Evolutionary conservation across 495 filamentous ascomycete species (phyloP).

Genomic region (Penicillium diatomitis): DNA sequence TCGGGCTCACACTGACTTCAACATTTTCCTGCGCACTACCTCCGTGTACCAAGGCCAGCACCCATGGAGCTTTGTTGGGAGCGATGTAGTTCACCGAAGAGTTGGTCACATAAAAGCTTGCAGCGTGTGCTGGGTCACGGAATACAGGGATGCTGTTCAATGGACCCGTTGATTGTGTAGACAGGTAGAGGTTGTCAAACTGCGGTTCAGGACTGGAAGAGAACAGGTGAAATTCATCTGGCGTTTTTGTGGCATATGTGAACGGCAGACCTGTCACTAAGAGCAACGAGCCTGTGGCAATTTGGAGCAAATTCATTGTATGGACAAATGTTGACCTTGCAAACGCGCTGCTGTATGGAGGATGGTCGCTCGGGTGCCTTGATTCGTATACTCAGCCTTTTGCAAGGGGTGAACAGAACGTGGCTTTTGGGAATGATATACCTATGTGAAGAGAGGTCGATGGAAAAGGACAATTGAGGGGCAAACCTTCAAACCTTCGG

Average conservation of each 20-base stretch:
- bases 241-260: constrained; percentile 9
- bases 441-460: too few relatives aligned
- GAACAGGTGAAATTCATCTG: constrained; percentile 13
- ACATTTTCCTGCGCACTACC: constrained; percentile 3
- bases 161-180: constrained; percentile 7
- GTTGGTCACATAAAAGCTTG: constrained; percentile 10
- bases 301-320: too few relatives aligned
- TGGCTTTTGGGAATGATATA: too few relatives aligned
- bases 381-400: too few relatives aligned
- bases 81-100: constrained; percentile 8
- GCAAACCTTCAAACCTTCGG: too few relatives aligned
- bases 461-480: too few relatives aligned
- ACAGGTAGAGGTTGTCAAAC: constrained; percentile 11
- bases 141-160: constrained; percentile 16
- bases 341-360: too few relatives aligned
- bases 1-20: constrained; percentile 18
- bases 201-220: constrained; percentile 9
- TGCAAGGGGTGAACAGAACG: too few relatives aligned
- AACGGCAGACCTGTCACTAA: not conserved
- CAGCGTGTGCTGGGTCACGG: constrained; percentile 3
- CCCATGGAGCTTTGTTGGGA: constrained; percentile 8
- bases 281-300: too few relatives aligned
- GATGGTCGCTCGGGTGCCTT: too few relatives aligned
- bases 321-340: too few relatives aligned
- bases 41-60: constrained; percentile 12